A percentile compares a stretch with the other conserved stretches of the same genome.
Evolutionary conservation across 2,329 filamentous ascomycete species (phyloP).

Genomic region (Calonectria pteridis): DNA sequence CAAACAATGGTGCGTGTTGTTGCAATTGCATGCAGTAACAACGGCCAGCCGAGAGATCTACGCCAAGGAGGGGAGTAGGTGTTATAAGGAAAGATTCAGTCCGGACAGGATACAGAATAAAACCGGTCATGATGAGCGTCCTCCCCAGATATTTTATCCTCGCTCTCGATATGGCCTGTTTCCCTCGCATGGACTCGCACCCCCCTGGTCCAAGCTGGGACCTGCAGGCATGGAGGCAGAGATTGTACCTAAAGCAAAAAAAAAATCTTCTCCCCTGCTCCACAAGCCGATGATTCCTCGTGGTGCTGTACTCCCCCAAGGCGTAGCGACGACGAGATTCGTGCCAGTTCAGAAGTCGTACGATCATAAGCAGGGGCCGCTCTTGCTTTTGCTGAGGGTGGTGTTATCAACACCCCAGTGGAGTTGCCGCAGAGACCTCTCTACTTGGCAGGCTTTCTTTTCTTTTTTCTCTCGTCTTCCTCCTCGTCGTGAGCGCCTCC

Average conservation of each 20-base stretch:
- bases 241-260: conserved; percentile 34
- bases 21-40: not conserved
- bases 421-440: conserved; percentile 15
- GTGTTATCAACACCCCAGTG: conserved; percentile 27
- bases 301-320: conserved; percentile 26
- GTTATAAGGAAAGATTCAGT: conserved; percentile 22
- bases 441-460: not conserved
- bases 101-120: conserved; percentile 24
- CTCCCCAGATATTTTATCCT: conserved; percentile 43
- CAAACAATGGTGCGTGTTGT: conserved; percentile 6
- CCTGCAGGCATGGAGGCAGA: conserved; percentile 30
- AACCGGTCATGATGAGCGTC: conserved; percentile 24
- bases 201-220: conserved; percentile 30
- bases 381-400: conserved; percentile 26
- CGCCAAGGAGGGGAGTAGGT: not conserved
- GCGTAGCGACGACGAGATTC: conserved; percentile 27
- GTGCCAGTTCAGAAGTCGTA: conserved; percentile 41
- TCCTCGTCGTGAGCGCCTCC: not conserved
- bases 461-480: not conserved
- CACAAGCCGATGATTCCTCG: conserved; percentile 46
- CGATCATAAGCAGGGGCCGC: conserved; percentile 34
- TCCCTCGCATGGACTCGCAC: conserved; percentile 22
- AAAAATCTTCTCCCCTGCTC: conserved; percentile 34
- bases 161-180: conserved; percentile 25
- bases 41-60: conserved; percentile 7